Evolutionary conservation across 257 asterid genomes (phyloP), one percentile per base, ranked within the genome.

Genomic region (Pogostemon cablin): DNA sequence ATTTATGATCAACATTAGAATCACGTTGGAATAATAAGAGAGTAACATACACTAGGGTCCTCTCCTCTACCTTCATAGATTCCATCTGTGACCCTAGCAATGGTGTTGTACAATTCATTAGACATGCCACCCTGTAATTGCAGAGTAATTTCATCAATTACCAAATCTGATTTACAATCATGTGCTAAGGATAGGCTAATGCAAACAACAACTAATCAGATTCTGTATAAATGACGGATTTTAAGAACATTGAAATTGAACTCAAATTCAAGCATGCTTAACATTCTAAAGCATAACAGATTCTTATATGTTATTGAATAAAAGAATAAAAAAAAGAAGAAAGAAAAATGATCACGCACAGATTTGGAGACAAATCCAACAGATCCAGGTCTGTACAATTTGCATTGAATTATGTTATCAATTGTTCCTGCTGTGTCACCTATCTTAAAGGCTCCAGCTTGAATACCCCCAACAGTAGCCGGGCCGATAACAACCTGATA

Each of bases 291-390:
- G 50, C 50, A 62, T 50, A n/a, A 47, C 46, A 38, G 2, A 43
- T 56, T 62, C 11, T 34, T 17, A 39, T 50, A 48, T 2, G 11
- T 49, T 47, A 68, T n/a, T 10, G 41, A 59, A 60, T 35, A 44
- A 34, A 4, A 17, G 6, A 6, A 43, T 20, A 20, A 20, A 3
- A 62, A 55, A 68, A 34, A 25, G 39, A 1, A 53, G 49, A 62
- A 49, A n/a, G 38, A 37, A 20, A 39, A 40, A 72, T 2, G 78
- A 68, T 43, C 53, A 85, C 96, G 10, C 67, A 93, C 98, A 65
- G 99, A 93, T 89, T 93, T 93, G 79, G 99, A 91, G 81, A 93
- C 97, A 66, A 93, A 93, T 37, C 99, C 99, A 69, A 93, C 95
- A 49, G 96, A 91, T 50, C 99, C 99, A 71, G 99, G 97, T 79